These are phyloP conservation scores for Caryocar brasiliense DNA, from an alignment of 441 rosid species.

Conservation along the genomic window DNA sequence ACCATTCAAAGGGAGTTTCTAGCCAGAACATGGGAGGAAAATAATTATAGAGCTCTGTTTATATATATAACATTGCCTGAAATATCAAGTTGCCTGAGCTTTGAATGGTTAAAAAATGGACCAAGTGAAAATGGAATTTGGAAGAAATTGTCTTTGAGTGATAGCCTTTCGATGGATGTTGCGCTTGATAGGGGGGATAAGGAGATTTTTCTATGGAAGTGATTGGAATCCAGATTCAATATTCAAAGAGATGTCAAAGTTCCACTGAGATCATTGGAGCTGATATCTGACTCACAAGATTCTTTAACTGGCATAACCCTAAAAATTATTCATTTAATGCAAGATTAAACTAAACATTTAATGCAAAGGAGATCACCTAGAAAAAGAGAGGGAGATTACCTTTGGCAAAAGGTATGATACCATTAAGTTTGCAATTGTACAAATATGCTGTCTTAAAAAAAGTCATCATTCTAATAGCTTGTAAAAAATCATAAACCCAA, in stretches of 20 bases:
- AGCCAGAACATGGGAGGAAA: conserved; percentile 8
- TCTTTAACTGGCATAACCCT: conserved; percentile 11
- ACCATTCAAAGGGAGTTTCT: not conserved
- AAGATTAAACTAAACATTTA: no score
- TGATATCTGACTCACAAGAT: conserved; percentile 3
- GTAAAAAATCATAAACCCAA: no score
- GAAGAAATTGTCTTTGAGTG: conserved; percentile 3
- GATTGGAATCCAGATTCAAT: conserved; percentile 1
- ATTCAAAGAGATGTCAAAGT: conserved; percentile 13
- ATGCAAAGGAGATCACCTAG: no score
- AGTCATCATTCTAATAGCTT: no score
- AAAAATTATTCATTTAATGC: no score
- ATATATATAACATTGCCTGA: not conserved
- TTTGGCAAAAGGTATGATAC: no score
- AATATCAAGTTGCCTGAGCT: conserved; percentile 1
- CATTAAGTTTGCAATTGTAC: no score
- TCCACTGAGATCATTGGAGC: not conserved
- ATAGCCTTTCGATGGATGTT: not conserved
- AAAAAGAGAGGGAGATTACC: no score
- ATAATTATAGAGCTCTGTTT: not conserved
- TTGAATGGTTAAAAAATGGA: conserved; percentile 19
- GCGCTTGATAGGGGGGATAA: conserved; percentile 1
- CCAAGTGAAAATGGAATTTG: conserved; percentile 9
- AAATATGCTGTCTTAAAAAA: no score
- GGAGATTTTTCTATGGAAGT: conserved; percentile 5